Conservation (phyloP, 495 filamentous ascomycete species). For the Platismatia glauca region DNA sequence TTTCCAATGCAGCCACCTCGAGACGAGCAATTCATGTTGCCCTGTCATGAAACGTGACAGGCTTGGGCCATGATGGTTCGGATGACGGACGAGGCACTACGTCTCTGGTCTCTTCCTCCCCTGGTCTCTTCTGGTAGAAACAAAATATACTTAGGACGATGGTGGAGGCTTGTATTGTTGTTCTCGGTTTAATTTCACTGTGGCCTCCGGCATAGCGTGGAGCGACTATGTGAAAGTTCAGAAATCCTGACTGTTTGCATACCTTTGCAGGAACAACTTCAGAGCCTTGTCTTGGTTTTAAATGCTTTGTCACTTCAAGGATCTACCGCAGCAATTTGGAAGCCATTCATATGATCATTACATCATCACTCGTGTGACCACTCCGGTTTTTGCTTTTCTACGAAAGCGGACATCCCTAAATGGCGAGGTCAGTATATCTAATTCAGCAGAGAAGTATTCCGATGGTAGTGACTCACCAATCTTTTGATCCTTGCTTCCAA, state of each 20-base stretch:
- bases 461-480: conserved; percentile 49
- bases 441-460: neutral
- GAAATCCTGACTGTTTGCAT: neutral
- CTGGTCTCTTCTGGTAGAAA: neutral
- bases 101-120: too few species aligned
- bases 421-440: neutral
- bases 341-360: neutral
- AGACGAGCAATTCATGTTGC: neutral
- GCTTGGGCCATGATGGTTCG: neutral
- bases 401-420: conserved; percentile 82
- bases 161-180: neutral
- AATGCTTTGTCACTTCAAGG: neutral
- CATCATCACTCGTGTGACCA: conserved; percentile 70
- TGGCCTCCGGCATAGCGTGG: neutral
- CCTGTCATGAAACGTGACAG: neutral
- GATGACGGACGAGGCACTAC: neutral
- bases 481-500: conserved; percentile 94
- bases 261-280: neutral
- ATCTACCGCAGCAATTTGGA: neutral
- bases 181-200: neutral
- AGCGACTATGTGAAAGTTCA: neutral
- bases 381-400: conserved; percentile 85
- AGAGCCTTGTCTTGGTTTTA: neutral
- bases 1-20: too few species aligned
- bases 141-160: neutral